A percentile compares a stretch with the other conserved stretches of the same genome.
Evolutionary conservation across 176 grass and related monocot genomes (phyloP).

Genomic region (Oryza glaberrima): DNA sequence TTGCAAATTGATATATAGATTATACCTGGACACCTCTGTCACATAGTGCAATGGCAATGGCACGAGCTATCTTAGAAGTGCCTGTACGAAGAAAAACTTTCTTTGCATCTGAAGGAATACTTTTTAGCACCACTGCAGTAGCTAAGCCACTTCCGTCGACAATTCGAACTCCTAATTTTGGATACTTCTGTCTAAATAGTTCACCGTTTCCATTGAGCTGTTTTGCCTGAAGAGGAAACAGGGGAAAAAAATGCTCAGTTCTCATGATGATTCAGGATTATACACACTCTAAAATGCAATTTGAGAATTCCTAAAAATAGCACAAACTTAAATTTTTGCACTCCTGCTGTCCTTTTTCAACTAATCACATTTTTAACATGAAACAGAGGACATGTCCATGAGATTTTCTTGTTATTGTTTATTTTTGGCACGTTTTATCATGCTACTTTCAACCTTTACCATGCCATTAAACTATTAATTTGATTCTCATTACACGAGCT

Average conservation of each 20-base stretch:
- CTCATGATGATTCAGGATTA: background rate
- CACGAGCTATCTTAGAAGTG: slow-evolving; percentile 61
- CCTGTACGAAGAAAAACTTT: slow-evolving; percentile 67
- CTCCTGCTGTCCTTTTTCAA: background rate
- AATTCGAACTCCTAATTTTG: slow-evolving; percentile 71
- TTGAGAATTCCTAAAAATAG: background rate
- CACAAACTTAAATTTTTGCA: background rate
- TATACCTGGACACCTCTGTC: slow-evolving; percentile 74
- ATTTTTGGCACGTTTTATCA: background rate
- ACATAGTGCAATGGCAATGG: slow-evolving; percentile 55
- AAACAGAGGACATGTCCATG: background rate
- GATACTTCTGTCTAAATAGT: slow-evolving; percentile 81
- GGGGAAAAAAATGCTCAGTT: background rate
- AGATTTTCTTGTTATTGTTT: background rate
- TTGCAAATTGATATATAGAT: background rate
- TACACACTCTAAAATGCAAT: background rate
- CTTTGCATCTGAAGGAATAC: slow-evolving; percentile 63
- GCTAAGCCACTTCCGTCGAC: slow-evolving; percentile 91
- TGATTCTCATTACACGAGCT: background rate
- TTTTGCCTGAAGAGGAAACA: slow-evolving; percentile 49
- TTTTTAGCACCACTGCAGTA: slow-evolving; percentile 65
- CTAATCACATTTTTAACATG: background rate
- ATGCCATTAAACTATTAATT: background rate
- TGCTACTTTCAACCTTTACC: background rate
- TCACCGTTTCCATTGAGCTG: slow-evolving; percentile 79